These are phyloP conservation scores for Metschnikowia continentalis DNA, from an alignment of 805 yeast genomes.

Conservation along the genomic window DNA sequence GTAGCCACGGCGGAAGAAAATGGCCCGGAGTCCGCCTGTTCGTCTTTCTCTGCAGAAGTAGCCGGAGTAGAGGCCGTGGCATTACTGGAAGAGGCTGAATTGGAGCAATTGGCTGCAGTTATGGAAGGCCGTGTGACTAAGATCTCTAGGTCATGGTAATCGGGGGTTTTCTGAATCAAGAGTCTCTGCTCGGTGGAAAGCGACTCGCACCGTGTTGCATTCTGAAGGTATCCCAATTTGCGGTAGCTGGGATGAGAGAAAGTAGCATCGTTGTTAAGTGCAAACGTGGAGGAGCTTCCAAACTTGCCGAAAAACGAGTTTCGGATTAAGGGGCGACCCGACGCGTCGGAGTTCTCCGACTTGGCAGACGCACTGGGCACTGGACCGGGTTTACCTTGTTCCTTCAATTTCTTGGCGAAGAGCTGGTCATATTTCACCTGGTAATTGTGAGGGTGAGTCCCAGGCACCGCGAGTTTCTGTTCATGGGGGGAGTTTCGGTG, in stretches of 20 bases:
- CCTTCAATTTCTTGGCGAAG: conserved; percentile 32
- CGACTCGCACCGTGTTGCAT: conserved; percentile 31
- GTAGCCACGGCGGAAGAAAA: conserved; percentile 29
- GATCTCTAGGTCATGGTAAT: conserved; percentile 28
- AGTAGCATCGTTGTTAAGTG: conserved; percentile 5
- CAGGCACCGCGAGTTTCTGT: conserved; percentile 25
- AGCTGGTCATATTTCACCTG: conserved; percentile 39
- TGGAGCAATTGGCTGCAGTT: neutral
- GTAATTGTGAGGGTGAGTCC: conserved; percentile 33
- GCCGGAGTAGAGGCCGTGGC: conserved; percentile 13
- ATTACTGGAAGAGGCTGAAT: neutral
- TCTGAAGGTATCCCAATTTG: conserved; percentile 17
- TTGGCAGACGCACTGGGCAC: conserved; percentile 1
- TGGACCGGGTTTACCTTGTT: conserved; percentile 19
- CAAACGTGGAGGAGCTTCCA: conserved; percentile 17
- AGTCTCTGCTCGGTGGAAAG: conserved; percentile 33
- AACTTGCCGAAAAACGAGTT: conserved; percentile 42
- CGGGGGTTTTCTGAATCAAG: conserved; percentile 25
- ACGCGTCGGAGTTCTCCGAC: conserved; percentile 1
- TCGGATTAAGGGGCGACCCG: conserved; percentile 26
- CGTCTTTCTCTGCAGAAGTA: conserved; percentile 20
- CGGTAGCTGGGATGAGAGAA: conserved; percentile 2
- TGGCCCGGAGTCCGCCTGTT: conserved; percentile 23
- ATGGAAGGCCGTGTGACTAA: conserved; percentile 34
- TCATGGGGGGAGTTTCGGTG: conserved; percentile 32